phyloP scores from a whole-genome alignment of 371 early-diverging fungal species.

The Mucor mucedo region DNA sequence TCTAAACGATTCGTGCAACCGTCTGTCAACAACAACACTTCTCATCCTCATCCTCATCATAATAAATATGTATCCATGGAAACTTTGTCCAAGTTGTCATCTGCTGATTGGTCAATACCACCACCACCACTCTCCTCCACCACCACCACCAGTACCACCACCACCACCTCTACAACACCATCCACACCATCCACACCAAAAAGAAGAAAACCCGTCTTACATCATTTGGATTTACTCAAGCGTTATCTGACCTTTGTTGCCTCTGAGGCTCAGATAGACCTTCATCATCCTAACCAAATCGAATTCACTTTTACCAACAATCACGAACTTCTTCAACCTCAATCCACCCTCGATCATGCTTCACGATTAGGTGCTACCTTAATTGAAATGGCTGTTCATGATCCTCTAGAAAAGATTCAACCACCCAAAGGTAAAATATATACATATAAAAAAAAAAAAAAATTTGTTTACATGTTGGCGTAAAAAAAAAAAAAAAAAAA shows the following conservation, averaged over 20 bases:
- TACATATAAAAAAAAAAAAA: too few relatives aligned
- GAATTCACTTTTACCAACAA: background rate
- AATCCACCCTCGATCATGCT: background rate
- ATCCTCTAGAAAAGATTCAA: conserved; percentile 4
- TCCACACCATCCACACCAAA: background rate
- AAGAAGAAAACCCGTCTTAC: conserved; percentile 23
- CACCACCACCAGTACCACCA: background rate
- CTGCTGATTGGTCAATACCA: conserved; percentile 22
- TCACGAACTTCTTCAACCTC: background rate
- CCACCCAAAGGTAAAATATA: conserved; percentile 1
- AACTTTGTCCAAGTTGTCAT: conserved; percentile 22
- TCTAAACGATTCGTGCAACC: conserved; percentile 9
- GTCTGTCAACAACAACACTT: background rate
- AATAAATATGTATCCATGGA: too few relatives aligned
- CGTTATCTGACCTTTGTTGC: conserved; percentile 47
- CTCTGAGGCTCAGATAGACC: conserved; percentile 22
- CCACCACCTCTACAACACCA: background rate
- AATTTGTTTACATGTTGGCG: too few relatives aligned
- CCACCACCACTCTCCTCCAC: background rate
- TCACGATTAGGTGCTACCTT: conserved; percentile 32
- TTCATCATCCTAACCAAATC: conserved; percentile 13
- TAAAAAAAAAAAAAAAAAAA: too few relatives aligned
- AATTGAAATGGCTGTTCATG: conserved; percentile 39
- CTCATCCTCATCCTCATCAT: too few relatives aligned
- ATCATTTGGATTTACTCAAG: conserved; percentile 36